Percentiles rank a stretch among this genome's conserved stretches.
phyloP scores from a whole-genome alignment of 768 basidiomycete genomes.

The Boletales sp. region DNA sequence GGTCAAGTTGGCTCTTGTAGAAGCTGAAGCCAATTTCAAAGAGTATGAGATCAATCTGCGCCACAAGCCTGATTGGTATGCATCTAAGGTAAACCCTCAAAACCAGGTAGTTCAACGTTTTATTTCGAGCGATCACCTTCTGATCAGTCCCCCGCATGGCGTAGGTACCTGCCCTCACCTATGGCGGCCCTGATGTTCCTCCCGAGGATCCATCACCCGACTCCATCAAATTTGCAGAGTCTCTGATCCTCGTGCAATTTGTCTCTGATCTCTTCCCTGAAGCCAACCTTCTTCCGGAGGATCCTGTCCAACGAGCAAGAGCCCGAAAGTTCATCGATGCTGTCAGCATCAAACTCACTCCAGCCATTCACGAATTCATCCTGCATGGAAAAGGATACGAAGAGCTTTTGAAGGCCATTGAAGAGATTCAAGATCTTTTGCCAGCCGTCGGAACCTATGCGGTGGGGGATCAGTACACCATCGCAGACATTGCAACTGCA shows the following conservation, averaged over 20 bases:
- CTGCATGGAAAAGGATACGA: slow-evolving; percentile 39
- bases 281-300: slow-evolving; percentile 47
- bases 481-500: slow-evolving; percentile 58
- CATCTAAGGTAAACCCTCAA: slow-evolving; percentile 59
- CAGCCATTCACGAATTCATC: slow-evolving; percentile 37
- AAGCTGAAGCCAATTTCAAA: slow-evolving; percentile 47
- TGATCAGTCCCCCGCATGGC: background rate
- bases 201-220: slow-evolving; percentile 57
- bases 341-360: slow-evolving; percentile 43
- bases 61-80: slow-evolving; percentile 72
- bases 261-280: slow-evolving; percentile 56
- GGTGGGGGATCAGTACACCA: slow-evolving; percentile 32
- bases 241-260: slow-evolving; percentile 63
- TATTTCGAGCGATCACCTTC: background rate
- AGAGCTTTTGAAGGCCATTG: slow-evolving; percentile 40
- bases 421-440: slow-evolving; percentile 49
- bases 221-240: slow-evolving; percentile 61
- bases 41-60: slow-evolving; percentile 55
- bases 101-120: slow-evolving; percentile 46
- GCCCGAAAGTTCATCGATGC: slow-evolving; percentile 63
- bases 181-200: slow-evolving; percentile 56
- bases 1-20: slow-evolving; percentile 60
- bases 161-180: slow-evolving; percentile 40
- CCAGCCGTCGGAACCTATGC: slow-evolving; percentile 40
- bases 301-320: slow-evolving; percentile 54